These are phyloP conservation scores for Diaporthe helianthi DNA, from an alignment of 2,329 filamentous ascomycete genomes.

Conservation along the genomic window DNA sequence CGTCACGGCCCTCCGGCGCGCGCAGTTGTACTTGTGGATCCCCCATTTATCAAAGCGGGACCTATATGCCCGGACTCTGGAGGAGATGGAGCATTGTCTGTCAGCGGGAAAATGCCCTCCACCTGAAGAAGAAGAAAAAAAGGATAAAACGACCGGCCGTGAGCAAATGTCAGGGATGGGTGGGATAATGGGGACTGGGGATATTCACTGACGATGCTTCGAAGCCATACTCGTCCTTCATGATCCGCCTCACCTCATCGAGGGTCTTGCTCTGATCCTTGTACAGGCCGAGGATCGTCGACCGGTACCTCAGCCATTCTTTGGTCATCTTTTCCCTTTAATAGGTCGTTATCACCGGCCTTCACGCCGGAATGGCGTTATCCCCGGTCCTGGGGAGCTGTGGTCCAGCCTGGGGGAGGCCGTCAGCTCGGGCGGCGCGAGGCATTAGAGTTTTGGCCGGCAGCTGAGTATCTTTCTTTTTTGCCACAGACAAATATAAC, in stretches of 20 bases:
- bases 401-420: slow-evolving; percentile 27
- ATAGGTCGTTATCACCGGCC: background rate
- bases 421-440: slow-evolving; percentile 19
- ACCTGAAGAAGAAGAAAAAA: background rate
- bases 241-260: slow-evolving; percentile 49
- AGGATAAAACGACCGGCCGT: too few relatives aligned
- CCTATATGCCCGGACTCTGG: slow-evolving; percentile 54
- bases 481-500: background rate
- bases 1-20: slow-evolving; percentile 7
- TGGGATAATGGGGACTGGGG: background rate
- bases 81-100: slow-evolving; percentile 25
- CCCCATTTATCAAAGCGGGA: slow-evolving; percentile 56
- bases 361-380: slow-evolving; percentile 21
- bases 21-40: slow-evolving; percentile 53
- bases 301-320: slow-evolving; percentile 48
- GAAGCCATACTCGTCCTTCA: slow-evolving; percentile 49
- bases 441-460: slow-evolving; percentile 19
- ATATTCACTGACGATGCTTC: slow-evolving; percentile 48
- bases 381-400: slow-evolving; percentile 12
- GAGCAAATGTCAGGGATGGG: too few relatives aligned
- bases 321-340: slow-evolving; percentile 50
- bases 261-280: slow-evolving; percentile 49
- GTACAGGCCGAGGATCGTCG: slow-evolving; percentile 50
- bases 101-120: background rate
- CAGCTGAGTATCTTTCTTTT: background rate